Base-by-base conservation (phyloP, 2,329 filamentous ascomycete species). In the Ambrosiella cleistominuta region DNA sequence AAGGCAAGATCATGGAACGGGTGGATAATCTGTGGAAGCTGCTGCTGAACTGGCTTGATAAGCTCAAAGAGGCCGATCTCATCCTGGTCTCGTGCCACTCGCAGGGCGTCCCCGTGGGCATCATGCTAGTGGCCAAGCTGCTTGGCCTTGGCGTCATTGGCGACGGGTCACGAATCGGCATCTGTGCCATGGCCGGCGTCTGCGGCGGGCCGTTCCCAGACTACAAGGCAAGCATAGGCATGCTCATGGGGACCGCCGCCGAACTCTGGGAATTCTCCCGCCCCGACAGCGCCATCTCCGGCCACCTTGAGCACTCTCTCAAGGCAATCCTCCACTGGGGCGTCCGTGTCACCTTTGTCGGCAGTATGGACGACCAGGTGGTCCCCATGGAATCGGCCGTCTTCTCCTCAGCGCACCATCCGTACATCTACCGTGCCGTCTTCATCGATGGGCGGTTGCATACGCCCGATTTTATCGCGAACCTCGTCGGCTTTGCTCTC, bases 291-390 rank as follows among this genome's bases (percentile, higher is more conserved):
- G 77, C 81, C 57, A 86, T 96, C 11, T 91, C 88, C 0, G 83
- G 85, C 65, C 81, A 86, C 63, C 94, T 96, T 63, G 82, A 88
- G 64, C 75, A 81, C 36, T 82, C 89, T 0, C 72, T 97, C 2
- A 82, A 85, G 65, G 79, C 79, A 8, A 84, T 85, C 1, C 73
- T 98, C 6, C 78, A 83, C 13, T 85, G 88, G 64, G 89, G 90
- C 11, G 87, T 87, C 12, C 81, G 88, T 45, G 80, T 97, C 54
- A 86, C 89, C 0, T 96, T 90, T 67, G 78, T 95, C 60, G 91
- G 91, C 57, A 96, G 90, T 69, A 94, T 98, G 56, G 93, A 98
- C 68, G 93, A 98, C 69, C 93, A 98, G 69, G 75, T 98, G 1
- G 90, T 98, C 12, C 91, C 90, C 13, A 40, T 36, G n/a, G 52